Evolutionary conservation across 179 eudicot species (phyloP), one percentile per base, ranked within the genome.

Genomic region (Gypsophila paniculata): DNA sequence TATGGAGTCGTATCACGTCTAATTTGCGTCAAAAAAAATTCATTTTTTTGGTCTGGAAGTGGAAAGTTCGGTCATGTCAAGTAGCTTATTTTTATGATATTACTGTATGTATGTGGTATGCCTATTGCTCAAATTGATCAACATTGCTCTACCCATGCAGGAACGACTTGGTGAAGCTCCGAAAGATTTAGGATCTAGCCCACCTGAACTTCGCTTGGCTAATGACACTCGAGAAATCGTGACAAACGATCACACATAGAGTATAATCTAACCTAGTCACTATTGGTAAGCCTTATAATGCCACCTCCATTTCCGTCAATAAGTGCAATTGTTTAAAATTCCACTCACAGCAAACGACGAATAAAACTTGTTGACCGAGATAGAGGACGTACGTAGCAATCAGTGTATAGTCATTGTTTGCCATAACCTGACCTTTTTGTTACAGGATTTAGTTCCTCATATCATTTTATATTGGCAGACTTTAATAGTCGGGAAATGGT

Each of bases 111-210:
- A 0, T 23, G 14, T n/a, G n/a, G n/a, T 19, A 54, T 54, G 19
- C 22, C 23, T 54, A 6, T 61, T 61, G 44, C 14, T 4, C 9
- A 4, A 46, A 6, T 21, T 21, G 18, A 69, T 69, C 46, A 44
- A 1, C 3, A 5, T 6, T 42, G 19, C 51, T 73, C 15, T 46
- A 49, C 68, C 77, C 66, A 22, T 83, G 80, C 91, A 91, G 97
- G 94, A 85, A 85, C 88, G 87, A 80, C 86, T 90, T 34, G 98
- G 93, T 61, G 90, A 84, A 79, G 69, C 46, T 71, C 76, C 90
- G 63, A 87, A 83, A 69, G 89, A 81, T 73, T 70, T 78, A 34
- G 80, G 82, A 76, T 65, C 85, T 55, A 80, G 74, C 68, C 78
- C 70, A 70, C 76, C 82, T 59, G 89, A 89, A 64, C 83, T 66